These are phyloP conservation scores for Cucumis cinereus DNA, from an alignment of 306 rosid genomes.

Conservation along the genomic window DNA sequence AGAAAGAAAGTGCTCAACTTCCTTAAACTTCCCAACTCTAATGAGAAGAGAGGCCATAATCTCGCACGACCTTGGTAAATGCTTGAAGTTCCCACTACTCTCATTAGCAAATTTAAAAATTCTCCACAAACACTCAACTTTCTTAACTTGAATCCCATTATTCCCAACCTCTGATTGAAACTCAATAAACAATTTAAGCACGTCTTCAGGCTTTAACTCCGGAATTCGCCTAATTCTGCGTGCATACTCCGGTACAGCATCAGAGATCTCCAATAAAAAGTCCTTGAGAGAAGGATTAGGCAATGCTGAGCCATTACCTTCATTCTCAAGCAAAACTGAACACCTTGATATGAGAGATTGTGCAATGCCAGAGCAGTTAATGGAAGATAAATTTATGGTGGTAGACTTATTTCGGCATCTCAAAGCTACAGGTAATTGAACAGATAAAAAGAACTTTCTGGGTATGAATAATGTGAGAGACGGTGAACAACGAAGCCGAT, in stretches of 20 bases:
- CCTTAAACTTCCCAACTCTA: constrained; percentile 37
- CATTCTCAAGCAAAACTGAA: constrained; percentile 13
- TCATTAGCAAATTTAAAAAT: constrained; percentile 44
- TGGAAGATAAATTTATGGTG: constrained; percentile 13
- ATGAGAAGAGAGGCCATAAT: constrained; percentile 62
- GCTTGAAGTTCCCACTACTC: constrained; percentile 21
- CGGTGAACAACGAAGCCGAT: constrained; percentile 17
- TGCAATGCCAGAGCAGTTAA: constrained; percentile 33
- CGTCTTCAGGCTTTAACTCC: constrained; percentile 36
- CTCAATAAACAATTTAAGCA: constrained; percentile 41
- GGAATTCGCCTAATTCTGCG: constrained; percentile 50
- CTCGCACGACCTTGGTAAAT: constrained; percentile 35
- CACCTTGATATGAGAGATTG: constrained; percentile 30
- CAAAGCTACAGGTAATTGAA: neutral
- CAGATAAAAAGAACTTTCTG: constrained; percentile 8
- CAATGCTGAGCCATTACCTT: constrained; percentile 22
- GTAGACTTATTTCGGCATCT: constrained; percentile 1
- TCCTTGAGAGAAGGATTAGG: constrained; percentile 27
- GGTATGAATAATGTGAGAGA: constrained; percentile 4
- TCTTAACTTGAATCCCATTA: constrained; percentile 26
- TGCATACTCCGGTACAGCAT: constrained; percentile 34
- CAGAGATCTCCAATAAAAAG: constrained; percentile 47
- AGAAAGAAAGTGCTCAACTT: constrained; percentile 52
- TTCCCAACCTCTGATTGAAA: constrained; percentile 27
- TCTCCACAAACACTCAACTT: constrained; percentile 49